Evolutionary conservation across 2,329 filamentous ascomycete species (phyloP).

Genomic region (Whalleya microplaca): DNA sequence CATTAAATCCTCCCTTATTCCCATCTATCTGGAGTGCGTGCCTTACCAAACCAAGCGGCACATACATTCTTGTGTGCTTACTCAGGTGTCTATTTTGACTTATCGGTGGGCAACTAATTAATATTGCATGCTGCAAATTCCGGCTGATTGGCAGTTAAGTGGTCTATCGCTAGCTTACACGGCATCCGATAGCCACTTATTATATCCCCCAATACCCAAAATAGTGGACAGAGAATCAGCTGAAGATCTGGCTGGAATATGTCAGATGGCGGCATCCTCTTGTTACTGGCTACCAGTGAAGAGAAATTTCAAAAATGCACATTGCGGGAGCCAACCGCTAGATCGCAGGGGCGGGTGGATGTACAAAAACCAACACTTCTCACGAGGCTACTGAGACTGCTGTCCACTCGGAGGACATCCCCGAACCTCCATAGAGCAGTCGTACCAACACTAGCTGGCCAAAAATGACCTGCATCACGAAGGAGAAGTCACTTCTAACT

Average conservation of each 20-base stretch:
- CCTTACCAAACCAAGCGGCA: neutral
- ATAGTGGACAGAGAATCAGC: neutral
- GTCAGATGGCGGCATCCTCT: neutral
- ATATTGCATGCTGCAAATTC: neutral
- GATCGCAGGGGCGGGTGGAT: neutral
- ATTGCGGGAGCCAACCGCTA: neutral
- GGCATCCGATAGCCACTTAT: neutral
- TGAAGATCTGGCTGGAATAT: neutral
- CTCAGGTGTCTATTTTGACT: neutral
- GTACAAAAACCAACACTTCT: neutral
- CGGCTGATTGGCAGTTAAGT: neutral
- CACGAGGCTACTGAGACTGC: neutral
- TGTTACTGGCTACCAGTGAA: neutral
- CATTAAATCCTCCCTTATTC: constrained; percentile 3
- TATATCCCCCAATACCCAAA: neutral
- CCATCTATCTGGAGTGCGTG: neutral
- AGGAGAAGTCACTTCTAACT: neutral
- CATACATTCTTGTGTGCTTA: neutral
- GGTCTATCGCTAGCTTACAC: neutral
- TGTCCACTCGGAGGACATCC: too few species aligned
- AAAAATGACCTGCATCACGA: neutral
- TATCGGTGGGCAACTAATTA: neutral
- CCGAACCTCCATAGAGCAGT: neutral
- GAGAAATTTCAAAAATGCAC: neutral
- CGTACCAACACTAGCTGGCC: neutral